phyloP scores from a whole-genome alignment of 176 grass and related monocot genomes.

The Carex myosuroides region DNA sequence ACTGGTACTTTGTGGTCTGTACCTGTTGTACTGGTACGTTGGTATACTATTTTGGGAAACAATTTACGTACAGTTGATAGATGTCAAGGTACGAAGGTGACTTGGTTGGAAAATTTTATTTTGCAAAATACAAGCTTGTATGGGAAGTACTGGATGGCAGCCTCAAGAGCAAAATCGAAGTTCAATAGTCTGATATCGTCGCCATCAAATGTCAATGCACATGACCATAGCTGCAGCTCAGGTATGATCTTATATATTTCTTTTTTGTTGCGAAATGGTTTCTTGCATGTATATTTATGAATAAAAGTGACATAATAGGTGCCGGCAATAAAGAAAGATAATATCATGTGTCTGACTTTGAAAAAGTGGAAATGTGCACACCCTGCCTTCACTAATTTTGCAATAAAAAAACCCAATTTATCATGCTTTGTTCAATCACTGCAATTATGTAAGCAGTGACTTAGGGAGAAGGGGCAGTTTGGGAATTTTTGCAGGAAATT shows the following conservation, averaged over 20 bases:
- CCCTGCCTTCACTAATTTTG: background rate
- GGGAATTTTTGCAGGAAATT: background rate
- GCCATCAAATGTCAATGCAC: no score
- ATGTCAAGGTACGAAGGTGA: no score
- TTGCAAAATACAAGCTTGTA: no score
- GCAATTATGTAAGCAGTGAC: background rate
- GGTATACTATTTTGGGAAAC: no score
- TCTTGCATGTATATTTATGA: background rate
- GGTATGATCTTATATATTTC: conserved; percentile 12
- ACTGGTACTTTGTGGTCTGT: no score
- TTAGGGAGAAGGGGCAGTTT: background rate
- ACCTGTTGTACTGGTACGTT: no score
- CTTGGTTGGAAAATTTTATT: no score
- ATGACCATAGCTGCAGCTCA: background rate
- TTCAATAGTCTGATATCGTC: no score
- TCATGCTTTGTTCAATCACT: background rate
- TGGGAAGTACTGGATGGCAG: no score
- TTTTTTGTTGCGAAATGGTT: background rate
- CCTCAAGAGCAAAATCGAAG: no score
- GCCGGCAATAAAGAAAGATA: background rate
- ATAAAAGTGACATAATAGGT: background rate
- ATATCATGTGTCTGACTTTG: background rate
- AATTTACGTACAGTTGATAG: no score
- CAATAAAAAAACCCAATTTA: background rate
- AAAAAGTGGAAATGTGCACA: background rate